These are phyloP conservation scores for Fusarium domesticum DNA, from an alignment of 2,329 filamentous ascomycete genomes.

Conservation along the genomic window DNA sequence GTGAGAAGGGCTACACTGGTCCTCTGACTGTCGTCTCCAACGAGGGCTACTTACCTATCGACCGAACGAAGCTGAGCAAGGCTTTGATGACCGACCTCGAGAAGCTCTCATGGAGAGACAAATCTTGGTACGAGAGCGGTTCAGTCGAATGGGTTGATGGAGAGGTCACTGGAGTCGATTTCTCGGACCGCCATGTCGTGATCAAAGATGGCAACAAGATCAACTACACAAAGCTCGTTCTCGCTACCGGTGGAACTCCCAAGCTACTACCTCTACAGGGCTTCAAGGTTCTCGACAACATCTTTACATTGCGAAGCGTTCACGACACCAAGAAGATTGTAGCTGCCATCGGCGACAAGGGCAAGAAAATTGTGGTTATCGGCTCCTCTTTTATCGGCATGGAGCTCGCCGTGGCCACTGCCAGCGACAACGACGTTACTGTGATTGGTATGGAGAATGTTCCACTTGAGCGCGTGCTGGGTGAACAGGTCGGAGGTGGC, in stretches of 20 bases:
- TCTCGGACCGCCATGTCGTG: slow-evolving; percentile 67
- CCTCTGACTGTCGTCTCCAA: slow-evolving; percentile 77
- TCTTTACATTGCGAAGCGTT: slow-evolving; percentile 80
- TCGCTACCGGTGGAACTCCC: slow-evolving; percentile 82
- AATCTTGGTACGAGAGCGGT: slow-evolving; percentile 70
- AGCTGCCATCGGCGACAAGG: slow-evolving; percentile 72
- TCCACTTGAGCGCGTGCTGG: slow-evolving; percentile 84
- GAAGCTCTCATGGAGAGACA: slow-evolving; percentile 74
- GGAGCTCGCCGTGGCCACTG: slow-evolving; percentile 85
- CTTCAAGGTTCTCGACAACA: slow-evolving; percentile 81
- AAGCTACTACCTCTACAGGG: slow-evolving; percentile 74
- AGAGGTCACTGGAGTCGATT: slow-evolving; percentile 73
- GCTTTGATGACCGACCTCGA: slow-evolving; percentile 76
- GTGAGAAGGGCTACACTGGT: slow-evolving; percentile 76
- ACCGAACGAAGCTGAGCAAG: slow-evolving; percentile 94
- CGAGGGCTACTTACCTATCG: slow-evolving; percentile 84
- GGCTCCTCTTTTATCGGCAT: slow-evolving; percentile 97
- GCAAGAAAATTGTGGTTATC: slow-evolving; percentile 89
- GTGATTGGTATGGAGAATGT: slow-evolving; percentile 85
- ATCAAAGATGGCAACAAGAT: slow-evolving; percentile 71
- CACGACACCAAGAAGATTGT: slow-evolving; percentile 76
- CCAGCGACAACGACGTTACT: slow-evolving; percentile 77
- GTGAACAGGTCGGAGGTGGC: slow-evolving; percentile 73
- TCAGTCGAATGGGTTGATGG: slow-evolving; percentile 57
- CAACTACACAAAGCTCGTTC: slow-evolving; percentile 81